Base-by-base conservation (phyloP, 176 grass and related monocot species). In the Hyparrhenia diplandra region DNA sequence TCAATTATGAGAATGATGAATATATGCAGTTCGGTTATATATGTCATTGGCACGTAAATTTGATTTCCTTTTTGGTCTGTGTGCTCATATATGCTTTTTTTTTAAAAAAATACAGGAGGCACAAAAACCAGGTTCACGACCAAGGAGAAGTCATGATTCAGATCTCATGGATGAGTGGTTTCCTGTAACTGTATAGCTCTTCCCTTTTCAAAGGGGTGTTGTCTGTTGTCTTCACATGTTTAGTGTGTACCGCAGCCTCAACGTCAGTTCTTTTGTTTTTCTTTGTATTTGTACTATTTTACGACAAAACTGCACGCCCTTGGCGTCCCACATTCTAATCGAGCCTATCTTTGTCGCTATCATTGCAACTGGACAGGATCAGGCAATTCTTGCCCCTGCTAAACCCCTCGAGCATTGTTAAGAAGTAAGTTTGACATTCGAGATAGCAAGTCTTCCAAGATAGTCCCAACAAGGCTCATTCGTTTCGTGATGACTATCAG, bases 111-210 rank as follows among this genome's bases (percentile, higher is more conserved):
- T 77, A 16, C 85, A 99, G 97, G 89, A 75, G 46, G 72, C 36
- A 52, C 95, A 42, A 93, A 85, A 96, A 96, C 97, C 13, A 90
- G 83, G 85, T 87, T 99, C 67, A 80, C 73, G 24, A 89, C 68
- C 57, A 92, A 87, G 87, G 85, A 74, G 39, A 82, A 63, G 67
- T 55, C 69, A 77, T 88, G 71, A 94, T 61, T 71, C 58, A 64
- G 61, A 82, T 63, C 4, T 84, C 55, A 63, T 69, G 24, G 73
- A 82, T 55, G 47, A 32, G 27, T 78, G 42, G 81, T 45, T 80
- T 41, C 45, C 23, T 29, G 51, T 40, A 84, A 78, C 67, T 90
- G 81, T 80, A 93, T 75, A 79, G 74, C 31, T 74, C 13, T 45
- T 78, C 13, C 6, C 2, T 39, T 83, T 60, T 58, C 9, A 64